Percentiles rank a stretch among this genome's conserved stretches.
Conservation (phyloP, 1,284 basidiomycete genomes). For the Mycena sp. region DNA sequence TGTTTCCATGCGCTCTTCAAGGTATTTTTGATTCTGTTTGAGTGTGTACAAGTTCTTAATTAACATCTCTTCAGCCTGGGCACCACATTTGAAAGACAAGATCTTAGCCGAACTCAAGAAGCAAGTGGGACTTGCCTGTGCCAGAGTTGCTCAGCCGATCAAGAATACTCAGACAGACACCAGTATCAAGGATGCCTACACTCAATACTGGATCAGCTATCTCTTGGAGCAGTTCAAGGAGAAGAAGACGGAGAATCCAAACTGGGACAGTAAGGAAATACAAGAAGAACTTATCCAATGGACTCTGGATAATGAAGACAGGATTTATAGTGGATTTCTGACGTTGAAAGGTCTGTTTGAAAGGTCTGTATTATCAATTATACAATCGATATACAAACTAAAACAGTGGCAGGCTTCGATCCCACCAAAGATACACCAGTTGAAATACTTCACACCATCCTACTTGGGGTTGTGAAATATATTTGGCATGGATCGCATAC, state of each 20-base stretch:
- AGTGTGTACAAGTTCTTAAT: not conserved
- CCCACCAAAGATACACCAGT: slow-evolving; percentile 36
- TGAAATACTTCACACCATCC: slow-evolving; percentile 49
- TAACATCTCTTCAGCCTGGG: not conserved
- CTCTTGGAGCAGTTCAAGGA: not conserved
- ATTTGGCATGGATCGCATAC: too few relatives aligned
- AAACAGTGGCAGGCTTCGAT: slow-evolving; percentile 17
- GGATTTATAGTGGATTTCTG: too few relatives aligned
- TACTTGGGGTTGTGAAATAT: too few relatives aligned
- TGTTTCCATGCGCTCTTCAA: slow-evolving; percentile 32
- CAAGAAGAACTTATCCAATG: slow-evolving; percentile 31
- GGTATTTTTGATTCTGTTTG: not conserved
- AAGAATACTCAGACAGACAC: not conserved
- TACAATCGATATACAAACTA: too few relatives aligned
- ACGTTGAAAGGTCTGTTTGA: too few relatives aligned
- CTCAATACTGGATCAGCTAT: too few relatives aligned
- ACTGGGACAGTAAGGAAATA: not conserved
- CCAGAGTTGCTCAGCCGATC: not conserved
- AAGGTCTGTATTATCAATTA: not conserved
- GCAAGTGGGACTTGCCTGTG: slow-evolving; percentile 2
- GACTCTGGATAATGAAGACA: too few relatives aligned
- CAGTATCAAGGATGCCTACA: slow-evolving; percentile 22
- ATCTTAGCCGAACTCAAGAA: not conserved
- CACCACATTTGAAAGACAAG: not conserved
- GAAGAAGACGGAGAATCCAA: not conserved